Base-by-base conservation (phyloP, 2,329 filamentous ascomycete genomes). In the Endoconidiophora laricicola region DNA sequence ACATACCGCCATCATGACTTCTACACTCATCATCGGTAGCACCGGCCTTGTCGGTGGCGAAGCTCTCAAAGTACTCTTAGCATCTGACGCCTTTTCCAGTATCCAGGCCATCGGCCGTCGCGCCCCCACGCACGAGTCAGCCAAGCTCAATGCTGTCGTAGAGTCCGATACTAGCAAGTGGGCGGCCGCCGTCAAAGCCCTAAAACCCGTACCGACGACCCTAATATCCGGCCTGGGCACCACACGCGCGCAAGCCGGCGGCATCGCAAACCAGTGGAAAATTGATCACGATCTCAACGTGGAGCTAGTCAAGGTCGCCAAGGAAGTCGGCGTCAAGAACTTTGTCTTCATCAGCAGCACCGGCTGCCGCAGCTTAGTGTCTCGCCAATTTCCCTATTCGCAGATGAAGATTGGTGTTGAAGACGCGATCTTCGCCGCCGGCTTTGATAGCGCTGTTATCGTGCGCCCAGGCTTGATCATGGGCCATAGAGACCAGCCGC, bases 371-470 rank as follows among this genome's bases (percentile, higher is more conserved):
- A 60, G 67, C 12, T 23, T 71, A 38, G 26, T 66, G 29, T 46
- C 56, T 41, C 44, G 65, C 63, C 46, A 69, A 67, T n/a, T 75
- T 61, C 66, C 69, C 59, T 65, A 72, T 65, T 55, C 76, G 67
- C 56, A 69, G 63, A 91, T 95, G 85, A 95, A 95, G 70, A 79
- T 77, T 22, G 84, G 91, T 58, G 77, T 94, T 39, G 90, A 96
- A 63, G 82, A 93, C 33, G 70, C 78, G 14, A 73, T 94, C 53
- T 75, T 76, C 61, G 74, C 66, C 40, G 65, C 90, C 3, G 80
- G 69, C 3, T 94, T 94, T 60, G 83, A 88, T 46, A 78, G 83
- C 56, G 81, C 79, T 3, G 74, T 94, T 50, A 81, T 95, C 49
- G 45, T 81, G 20, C 64, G 79, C 42, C 88, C 88, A 0, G 88